These are phyloP conservation scores for Amoebophrya sp. DNA, from an alignment of 169 alveolate genomes.

Conservation along the genomic window DNA sequence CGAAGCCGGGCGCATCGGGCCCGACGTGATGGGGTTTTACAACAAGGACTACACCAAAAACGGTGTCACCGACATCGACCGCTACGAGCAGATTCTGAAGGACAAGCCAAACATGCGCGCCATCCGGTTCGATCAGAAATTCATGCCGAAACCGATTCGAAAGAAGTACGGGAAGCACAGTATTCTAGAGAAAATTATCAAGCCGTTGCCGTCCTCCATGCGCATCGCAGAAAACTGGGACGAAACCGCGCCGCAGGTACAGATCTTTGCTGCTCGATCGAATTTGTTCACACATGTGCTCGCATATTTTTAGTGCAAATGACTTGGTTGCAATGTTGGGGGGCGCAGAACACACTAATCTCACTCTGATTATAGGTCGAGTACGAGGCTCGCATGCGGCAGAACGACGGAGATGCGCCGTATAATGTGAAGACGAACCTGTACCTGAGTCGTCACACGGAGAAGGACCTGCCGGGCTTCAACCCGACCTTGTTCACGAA, in stretches of 20 bases:
- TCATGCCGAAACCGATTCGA: neutral
- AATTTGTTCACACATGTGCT: no score
- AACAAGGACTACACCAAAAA: neutral
- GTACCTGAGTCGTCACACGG: neutral
- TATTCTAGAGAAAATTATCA: neutral
- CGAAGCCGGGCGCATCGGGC: neutral
- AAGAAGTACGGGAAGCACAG: slow-evolving; percentile 18
- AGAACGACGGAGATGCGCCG: neutral
- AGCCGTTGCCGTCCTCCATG: neutral
- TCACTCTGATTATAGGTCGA: no score
- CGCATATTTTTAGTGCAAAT: no score
- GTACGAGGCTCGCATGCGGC: neutral
- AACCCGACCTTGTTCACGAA: neutral
- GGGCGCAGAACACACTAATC: no score
- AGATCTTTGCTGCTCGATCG: no score
- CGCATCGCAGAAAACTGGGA: slow-evolving; percentile 15
- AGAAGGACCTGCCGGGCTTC: neutral
- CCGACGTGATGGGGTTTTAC: neutral
- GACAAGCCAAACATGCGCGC: neutral
- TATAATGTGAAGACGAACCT: neutral
- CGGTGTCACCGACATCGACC: neutral
- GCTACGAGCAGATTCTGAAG: neutral
- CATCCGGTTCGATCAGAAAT: neutral
- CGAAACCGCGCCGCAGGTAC: slow-evolving; percentile 7
- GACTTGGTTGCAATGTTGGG: no score